Percentiles rank a stretch among this genome's conserved stretches.
Evolutionary conservation across 108 stramenopile species (phyloP).

Genomic region (Nitzschia sp.): DNA sequence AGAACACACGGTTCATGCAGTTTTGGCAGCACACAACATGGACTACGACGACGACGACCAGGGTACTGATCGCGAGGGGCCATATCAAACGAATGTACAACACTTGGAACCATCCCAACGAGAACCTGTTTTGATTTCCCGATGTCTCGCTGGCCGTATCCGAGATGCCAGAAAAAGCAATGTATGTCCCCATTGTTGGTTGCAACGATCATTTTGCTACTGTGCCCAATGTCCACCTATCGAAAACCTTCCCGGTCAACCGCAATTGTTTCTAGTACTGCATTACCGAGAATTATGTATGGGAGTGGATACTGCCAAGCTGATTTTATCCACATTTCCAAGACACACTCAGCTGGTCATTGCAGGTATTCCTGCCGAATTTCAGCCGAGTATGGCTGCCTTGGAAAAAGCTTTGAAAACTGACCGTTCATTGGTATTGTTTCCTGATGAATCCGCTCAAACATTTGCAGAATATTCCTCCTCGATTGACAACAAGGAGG

Average conservation of each 20-base stretch:
- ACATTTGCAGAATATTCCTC: constrained; percentile 39
- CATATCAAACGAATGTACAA: neutral
- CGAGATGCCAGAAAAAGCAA: constrained; percentile 42
- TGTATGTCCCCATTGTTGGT: constrained; percentile 69
- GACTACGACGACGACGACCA: neutral
- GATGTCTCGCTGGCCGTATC: constrained; percentile 41
- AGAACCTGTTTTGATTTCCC: constrained; percentile 58
- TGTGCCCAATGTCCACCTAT: constrained; percentile 48
- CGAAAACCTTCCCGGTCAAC: neutral
- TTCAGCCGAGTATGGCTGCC: constrained; percentile 60
- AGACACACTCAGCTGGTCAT: constrained; percentile 48
- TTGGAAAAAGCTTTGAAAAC: constrained; percentile 35
- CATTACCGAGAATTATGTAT: constrained; percentile 76
- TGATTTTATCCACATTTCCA: constrained; percentile 63
- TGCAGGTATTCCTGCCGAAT: constrained; percentile 50
- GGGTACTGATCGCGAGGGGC: neutral
- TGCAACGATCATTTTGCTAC: constrained; percentile 65
- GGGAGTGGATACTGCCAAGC: constrained; percentile 73
- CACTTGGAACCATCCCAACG: constrained; percentile 26
- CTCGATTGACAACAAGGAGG: neutral
- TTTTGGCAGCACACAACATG: constrained; percentile 1
- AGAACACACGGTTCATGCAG: constrained; percentile 35
- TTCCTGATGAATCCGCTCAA: constrained; percentile 59
- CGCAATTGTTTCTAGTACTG: constrained; percentile 57
- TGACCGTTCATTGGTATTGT: constrained; percentile 47